These are phyloP conservation scores for Suhomyces pyralidae DNA, from an alignment of 805 yeast species.

Conservation along the genomic window DNA sequence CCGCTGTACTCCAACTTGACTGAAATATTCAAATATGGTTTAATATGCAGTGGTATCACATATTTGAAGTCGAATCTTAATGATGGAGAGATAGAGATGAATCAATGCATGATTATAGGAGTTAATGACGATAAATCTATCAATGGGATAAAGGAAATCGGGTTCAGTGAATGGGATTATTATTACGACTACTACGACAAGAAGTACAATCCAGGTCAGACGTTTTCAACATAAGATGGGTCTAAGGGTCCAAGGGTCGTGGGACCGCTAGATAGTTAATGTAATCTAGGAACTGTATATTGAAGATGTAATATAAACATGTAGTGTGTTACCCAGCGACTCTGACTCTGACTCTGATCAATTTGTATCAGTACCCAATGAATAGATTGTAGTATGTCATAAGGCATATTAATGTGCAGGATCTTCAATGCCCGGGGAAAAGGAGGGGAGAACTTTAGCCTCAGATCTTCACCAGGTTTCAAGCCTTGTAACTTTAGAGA, in stretches of 20 bases:
- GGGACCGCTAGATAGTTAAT: not conserved
- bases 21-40: constrained; percentile 53
- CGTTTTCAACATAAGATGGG: not conserved
- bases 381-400: not conserved
- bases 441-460: not conserved
- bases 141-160: constrained; percentile 39
- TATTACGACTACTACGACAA: constrained; percentile 36
- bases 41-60: constrained; percentile 54
- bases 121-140: constrained; percentile 32
- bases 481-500: not conserved
- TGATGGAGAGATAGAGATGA: constrained; percentile 24
- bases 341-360: not conserved
- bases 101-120: constrained; percentile 37
- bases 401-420: not conserved
- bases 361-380: not conserved
- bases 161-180: constrained; percentile 38
- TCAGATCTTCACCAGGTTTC: not conserved
- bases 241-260: not conserved
- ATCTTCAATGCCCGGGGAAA: not conserved
- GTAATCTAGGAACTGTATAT: not conserved
- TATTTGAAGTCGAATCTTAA: constrained; percentile 36
- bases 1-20: constrained; percentile 50
- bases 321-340: not conserved
- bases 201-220: constrained; percentile 1
- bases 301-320: not conserved